Base-by-base conservation (phyloP, 108 stramenopile genomes). In the Nitzschia sp. region DNA sequence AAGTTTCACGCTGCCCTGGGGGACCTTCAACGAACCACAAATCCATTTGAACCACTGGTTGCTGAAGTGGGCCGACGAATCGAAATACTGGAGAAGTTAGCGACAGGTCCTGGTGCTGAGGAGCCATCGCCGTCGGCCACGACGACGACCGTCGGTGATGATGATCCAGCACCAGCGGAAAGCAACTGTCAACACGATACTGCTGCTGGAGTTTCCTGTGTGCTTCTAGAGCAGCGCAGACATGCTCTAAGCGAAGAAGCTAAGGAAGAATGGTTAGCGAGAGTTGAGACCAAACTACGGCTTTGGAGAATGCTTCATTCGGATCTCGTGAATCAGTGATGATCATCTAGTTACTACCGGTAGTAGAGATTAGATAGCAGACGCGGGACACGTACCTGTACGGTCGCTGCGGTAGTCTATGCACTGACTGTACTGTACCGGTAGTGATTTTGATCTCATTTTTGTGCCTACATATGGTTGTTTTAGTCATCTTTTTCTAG, bases 281-380 rank as follows among this genome's bases (percentile, higher is more conserved):
- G 46, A 45, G 56, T 63, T 6, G 63, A 63, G 46, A 72, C 71
- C 53, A 72, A 72, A 27, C 32, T 45, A 1, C 23, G 27, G 11
- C 26, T 72, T 17, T 72, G 71, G 71, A 63, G 32, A 13, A 32
- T 63, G 38, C 38, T 41, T 41, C 13, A 41, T 41, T 41, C 38
- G 9, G 38, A 41, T 41, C 13, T 41, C 9, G 38, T 41, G 13
- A 13, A 41, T 9, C 13, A 41, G 13, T 41, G 38, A 41, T 41
- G 13, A 13, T n/a, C n/a, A n/a, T n/a, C n/a, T n/a, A n/a, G n/a
- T n/a, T n/a, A n/a, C n/a, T n/a, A n/a, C n/a, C n/a, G n/a, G n/a
- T n/a, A n/a, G n/a, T n/a, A n/a, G n/a, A n/a, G n/a, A n/a, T n/a
- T n/a, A n/a, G n/a, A n/a, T n/a, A n/a, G n/a, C n/a, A n/a, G n/a